phyloP scores from a whole-genome alignment of 169 alveolate species.

The Cryptosporidium baileyi region DNA sequence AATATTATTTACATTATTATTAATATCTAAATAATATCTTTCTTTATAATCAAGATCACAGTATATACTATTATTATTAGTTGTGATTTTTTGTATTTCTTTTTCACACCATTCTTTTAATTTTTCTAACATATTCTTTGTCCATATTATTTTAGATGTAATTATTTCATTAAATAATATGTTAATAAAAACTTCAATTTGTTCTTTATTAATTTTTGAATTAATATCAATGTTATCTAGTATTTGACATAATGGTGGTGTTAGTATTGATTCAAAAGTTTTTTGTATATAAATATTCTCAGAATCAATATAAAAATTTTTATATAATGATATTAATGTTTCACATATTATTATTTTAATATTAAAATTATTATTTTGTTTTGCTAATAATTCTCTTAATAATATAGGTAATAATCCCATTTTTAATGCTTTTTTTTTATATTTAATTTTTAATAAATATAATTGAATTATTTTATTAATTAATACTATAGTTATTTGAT shows the following conservation, averaged over 20 bases:
- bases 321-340: background rate
- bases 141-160: conserved; percentile 58
- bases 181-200: background rate
- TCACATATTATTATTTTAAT: conserved; percentile 4
- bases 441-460: background rate
- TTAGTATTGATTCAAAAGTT: conserved; percentile 33
- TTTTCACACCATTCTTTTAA: conserved; percentile 27
- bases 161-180: background rate
- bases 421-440: background rate
- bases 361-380: background rate
- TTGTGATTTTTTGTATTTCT: background rate
- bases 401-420: conserved; percentile 29
- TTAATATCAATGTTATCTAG: background rate
- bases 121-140: conserved; percentile 28
- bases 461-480: conserved; percentile 7
- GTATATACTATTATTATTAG: background rate
- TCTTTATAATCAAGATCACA: background rate
- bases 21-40: conserved; percentile 13
- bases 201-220: background rate
- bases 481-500: background rate
- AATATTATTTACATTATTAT: background rate
- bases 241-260: conserved; percentile 50
- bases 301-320: background rate
- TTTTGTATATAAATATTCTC: background rate
- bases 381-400: background rate